phyloP scores from a whole-genome alignment of 2,329 filamentous ascomycete genomes.

The Macrophomina pseudophaseolina region DNA sequence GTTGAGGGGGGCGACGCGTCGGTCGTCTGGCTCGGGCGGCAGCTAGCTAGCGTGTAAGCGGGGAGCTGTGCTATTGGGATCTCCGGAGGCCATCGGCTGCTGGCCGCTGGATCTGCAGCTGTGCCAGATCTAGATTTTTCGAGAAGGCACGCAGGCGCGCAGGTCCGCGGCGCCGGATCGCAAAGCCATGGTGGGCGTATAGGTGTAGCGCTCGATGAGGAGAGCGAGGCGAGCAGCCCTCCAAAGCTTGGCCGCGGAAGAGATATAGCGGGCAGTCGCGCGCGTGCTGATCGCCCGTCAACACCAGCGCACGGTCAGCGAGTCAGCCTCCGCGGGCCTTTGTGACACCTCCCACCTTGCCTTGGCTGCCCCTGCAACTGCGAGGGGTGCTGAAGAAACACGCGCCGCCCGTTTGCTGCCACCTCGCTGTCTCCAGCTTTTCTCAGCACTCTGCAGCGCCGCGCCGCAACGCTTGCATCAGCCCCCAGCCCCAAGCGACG shows the following conservation, averaged over 20 bases:
- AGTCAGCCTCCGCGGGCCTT: neutral
- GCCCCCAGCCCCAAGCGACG: constrained; percentile 18
- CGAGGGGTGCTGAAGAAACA: constrained; percentile 15
- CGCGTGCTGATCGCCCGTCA: constrained; percentile 9
- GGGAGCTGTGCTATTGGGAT: constrained; percentile 15
- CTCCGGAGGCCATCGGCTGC: constrained; percentile 5
- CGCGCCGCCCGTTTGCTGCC: neutral
- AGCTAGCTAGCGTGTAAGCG: neutral
- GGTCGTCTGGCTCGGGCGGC: too few relatives aligned
- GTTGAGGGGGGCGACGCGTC: neutral
- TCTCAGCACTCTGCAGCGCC: constrained; percentile 4
- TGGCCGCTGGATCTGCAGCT: neutral
- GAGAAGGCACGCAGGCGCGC: constrained; percentile 10
- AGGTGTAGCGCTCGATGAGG: too few relatives aligned
- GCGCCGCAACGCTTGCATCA: constrained; percentile 18
- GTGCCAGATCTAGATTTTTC: constrained; percentile 12
- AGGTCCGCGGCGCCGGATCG: neutral
- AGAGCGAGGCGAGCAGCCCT: neutral
- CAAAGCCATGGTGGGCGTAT: neutral
- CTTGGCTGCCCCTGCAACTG: constrained; percentile 1
- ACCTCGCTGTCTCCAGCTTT: neutral
- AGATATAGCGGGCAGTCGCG: neutral
- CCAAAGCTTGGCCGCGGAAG: constrained; percentile 22
- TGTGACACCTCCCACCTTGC: constrained; percentile 14
- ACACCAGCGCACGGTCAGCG: constrained; percentile 7